Conservation (phyloP, 2,329 filamentous ascomycete species). For the Arthroderma sp. region DNA sequence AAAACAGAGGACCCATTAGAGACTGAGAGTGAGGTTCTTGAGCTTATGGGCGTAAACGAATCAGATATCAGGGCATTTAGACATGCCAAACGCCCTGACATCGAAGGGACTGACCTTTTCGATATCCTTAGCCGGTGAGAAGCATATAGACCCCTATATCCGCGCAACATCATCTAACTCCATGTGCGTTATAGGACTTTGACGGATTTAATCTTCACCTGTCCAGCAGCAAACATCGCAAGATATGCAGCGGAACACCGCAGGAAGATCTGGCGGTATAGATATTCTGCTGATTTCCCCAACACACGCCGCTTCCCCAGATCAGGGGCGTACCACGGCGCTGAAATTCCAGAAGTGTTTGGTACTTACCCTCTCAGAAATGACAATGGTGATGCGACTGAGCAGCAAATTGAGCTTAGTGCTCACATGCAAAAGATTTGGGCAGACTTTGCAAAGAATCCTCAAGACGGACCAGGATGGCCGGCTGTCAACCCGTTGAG, state of each 20-base stretch:
- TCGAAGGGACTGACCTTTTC: too few relatives aligned
- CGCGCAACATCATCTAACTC: not conserved
- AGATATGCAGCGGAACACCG: too few relatives aligned
- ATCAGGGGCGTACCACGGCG: constrained; percentile 22
- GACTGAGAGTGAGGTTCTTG: too few relatives aligned
- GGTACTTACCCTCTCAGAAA: constrained; percentile 16
- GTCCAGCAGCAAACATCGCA: constrained; percentile 11
- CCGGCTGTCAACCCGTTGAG: not conserved
- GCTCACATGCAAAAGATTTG: constrained; percentile 20
- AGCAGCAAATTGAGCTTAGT: constrained; percentile 20
- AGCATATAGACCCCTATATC: too few relatives aligned
- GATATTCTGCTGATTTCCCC: constrained; percentile 24
- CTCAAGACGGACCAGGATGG: constrained; percentile 25
- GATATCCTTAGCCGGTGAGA: too few relatives aligned
- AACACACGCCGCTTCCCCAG: constrained; percentile 19
- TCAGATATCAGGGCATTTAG: too few relatives aligned
- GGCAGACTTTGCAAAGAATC: constrained; percentile 26
- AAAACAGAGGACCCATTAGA: too few relatives aligned
- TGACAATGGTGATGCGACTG: constrained; percentile 13
- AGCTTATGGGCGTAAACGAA: too few relatives aligned
- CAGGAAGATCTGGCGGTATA: constrained; percentile 21
- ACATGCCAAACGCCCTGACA: too few relatives aligned
- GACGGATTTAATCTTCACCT: constrained; percentile 17
- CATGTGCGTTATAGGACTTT: constrained; percentile 19
- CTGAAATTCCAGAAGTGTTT: constrained; percentile 24